Evolutionary conservation across 371 early-diverging fungal genomes (phyloP), one percentile per base, ranked within the genome.

Genomic region (Batrachochytrium dendrobatidis): DNA sequence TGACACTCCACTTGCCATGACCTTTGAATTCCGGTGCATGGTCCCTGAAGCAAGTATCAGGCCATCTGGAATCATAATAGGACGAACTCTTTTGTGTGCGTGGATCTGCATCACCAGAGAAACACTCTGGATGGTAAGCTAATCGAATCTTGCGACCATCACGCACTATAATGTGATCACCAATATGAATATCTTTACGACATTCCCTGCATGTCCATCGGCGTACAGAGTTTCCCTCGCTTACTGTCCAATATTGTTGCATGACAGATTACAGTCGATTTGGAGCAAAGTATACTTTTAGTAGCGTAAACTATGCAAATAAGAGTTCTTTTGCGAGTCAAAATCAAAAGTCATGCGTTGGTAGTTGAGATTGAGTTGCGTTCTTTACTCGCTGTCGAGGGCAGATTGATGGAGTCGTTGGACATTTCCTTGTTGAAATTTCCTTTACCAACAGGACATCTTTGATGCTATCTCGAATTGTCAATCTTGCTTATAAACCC

Each of bases 141-240:
- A 71, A 58, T 24, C 71, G 61, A 50, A 68, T 71, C 53, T 71
- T 71, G 28, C 71, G 63, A 17, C 71, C 71, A 57, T 71, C 71
- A n/a, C 71, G 62, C 4, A 65, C 63, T 26, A 45, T 53, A 17
- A 71, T 45, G 12, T 29, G n/a, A 46, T 31, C 60, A 32, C 62
- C 58, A n/a, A 55, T 34, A 6, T 25, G 33, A 22, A 71, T 71
- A 24, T 60, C 39, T 28, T 31, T 1, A 33, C 57, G 50, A 56
- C 71, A 71, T 49, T 68, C 65, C 7, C 71, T 54, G 48, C 71
- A 71, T 34, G 63, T 55, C 43, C 46, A 62, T 8, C 61, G 61
- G 29, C 71, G 57, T 30, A 57, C 57, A 3, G 67, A 64, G 5
- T 20, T 29, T 18, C 71, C 71, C 31, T 67, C 39, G 45, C 56